Conservation (phyloP, 768 basidiomycete species). For the Mrakia frigida region DNA sequence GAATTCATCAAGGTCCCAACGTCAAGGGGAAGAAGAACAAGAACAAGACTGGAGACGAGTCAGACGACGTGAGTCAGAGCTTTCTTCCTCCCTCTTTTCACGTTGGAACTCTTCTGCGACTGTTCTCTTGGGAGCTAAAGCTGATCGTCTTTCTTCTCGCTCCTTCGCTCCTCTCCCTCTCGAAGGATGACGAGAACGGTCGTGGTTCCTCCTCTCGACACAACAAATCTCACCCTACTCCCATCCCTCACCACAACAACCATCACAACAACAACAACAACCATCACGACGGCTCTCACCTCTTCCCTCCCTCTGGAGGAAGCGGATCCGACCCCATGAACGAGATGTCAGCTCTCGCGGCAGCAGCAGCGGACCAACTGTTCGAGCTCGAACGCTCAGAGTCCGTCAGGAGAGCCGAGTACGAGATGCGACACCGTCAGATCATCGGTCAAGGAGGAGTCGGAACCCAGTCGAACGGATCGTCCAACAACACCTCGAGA, state of each 20-base stretch:
- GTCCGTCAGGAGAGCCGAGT: constrained; percentile 76
- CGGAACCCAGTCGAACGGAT: constrained; percentile 39
- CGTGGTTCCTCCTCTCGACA: constrained; percentile 6
- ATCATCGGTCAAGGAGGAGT: constrained; percentile 42
- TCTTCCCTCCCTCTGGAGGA: constrained; percentile 25
- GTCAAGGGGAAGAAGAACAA: constrained; percentile 40
- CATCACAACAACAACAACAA: constrained; percentile 25
- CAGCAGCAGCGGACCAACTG: constrained; percentile 76
- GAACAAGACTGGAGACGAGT: constrained; percentile 36
- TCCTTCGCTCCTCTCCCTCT: no score
- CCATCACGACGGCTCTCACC: constrained; percentile 14
- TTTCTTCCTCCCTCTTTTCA: background rate
- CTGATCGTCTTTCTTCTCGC: background rate
- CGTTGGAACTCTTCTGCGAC: no score
- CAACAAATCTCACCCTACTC: constrained; percentile 10
- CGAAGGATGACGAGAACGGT: constrained; percentile 9
- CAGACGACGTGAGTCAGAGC: constrained; percentile 56
- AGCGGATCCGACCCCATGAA: constrained; percentile 39
- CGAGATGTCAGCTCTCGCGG: constrained; percentile 49
- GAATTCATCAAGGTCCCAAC: constrained; percentile 62
- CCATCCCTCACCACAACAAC: constrained; percentile 17
- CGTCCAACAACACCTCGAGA: constrained; percentile 10
- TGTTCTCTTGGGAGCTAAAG: background rate
- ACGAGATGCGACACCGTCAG: constrained; percentile 69
- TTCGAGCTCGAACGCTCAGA: constrained; percentile 83